phyloP scores from a whole-genome alignment of 2,329 filamentous ascomycete genomes.

The Tricladium varicosporioides region DNA sequence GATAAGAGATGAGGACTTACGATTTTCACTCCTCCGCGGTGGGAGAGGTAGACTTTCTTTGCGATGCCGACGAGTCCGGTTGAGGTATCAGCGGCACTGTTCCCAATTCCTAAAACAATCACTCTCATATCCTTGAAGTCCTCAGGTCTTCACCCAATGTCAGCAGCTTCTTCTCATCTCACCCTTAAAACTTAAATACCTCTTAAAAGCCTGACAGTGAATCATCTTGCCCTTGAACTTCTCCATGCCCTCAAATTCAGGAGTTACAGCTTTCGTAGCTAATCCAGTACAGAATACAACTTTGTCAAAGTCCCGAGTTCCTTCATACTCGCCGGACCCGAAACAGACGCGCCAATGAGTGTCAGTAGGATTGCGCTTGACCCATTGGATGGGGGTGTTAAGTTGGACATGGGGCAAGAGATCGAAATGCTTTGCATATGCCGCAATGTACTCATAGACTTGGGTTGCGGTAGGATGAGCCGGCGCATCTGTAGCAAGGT shows the following conservation, averaged over 20 bases:
- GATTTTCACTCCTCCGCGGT: constrained; percentile 39
- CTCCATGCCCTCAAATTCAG: constrained; percentile 36
- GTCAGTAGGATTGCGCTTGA: constrained; percentile 30
- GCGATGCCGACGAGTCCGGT: constrained; percentile 36
- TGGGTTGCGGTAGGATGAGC: constrained; percentile 20
- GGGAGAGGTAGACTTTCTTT: constrained; percentile 42
- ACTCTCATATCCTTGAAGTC: constrained; percentile 42
- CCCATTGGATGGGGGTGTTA: constrained; percentile 32
- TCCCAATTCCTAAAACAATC: constrained; percentile 43
- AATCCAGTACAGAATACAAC: constrained; percentile 37
- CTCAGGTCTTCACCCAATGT: constrained; percentile 23
- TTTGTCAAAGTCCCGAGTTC: constrained; percentile 37
- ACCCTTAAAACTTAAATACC: constrained; percentile 2
- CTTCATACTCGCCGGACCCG: constrained; percentile 29
- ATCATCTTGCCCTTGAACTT: constrained; percentile 39
- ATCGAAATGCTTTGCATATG: constrained; percentile 41
- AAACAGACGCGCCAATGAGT: constrained; percentile 34
- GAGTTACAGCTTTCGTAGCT: constrained; percentile 37
- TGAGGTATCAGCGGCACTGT: constrained; percentile 38
- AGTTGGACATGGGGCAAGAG: constrained; percentile 37
- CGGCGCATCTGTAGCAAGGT: constrained; percentile 3
- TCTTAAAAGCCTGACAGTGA: constrained; percentile 35
- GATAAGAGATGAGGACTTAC: constrained; percentile 23
- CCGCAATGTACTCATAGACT: constrained; percentile 40
- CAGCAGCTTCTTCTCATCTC: constrained; percentile 1